phyloP scores from a whole-genome alignment of 306 rosid species.

The Chamaecrista fasciculata region DNA sequence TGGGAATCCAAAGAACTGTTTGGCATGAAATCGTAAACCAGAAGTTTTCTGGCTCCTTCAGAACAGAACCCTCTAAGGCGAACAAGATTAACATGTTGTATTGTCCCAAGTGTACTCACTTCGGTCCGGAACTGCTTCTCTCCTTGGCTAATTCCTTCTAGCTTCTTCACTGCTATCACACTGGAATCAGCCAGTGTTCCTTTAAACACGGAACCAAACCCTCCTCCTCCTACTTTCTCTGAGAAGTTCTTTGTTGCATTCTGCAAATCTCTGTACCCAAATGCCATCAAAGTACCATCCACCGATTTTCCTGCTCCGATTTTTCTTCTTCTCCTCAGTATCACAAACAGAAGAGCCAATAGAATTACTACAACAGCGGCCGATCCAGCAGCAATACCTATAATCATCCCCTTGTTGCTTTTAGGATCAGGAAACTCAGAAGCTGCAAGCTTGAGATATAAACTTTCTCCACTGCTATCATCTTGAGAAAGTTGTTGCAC shows the following conservation, averaged over 20 bases:
- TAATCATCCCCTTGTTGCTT: conserved; percentile 15
- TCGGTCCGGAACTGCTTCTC: conserved; percentile 87
- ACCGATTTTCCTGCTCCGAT: conserved; percentile 26
- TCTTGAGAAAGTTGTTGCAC: conserved; percentile 36
- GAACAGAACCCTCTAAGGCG: conserved; percentile 83
- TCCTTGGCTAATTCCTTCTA: conserved; percentile 72
- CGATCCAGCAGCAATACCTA: conserved; percentile 38
- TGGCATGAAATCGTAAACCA: conserved; percentile 84
- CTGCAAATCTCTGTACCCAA: conserved; percentile 49
- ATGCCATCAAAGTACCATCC: conserved; percentile 49
- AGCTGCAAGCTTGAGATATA: conserved; percentile 54
- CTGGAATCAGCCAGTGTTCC: conserved; percentile 64
- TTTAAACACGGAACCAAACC: conserved; percentile 83
- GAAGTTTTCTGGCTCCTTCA: conserved; percentile 51
- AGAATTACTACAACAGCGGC: conserved; percentile 29
- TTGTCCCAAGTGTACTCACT: conserved; percentile 72
- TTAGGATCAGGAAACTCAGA: conserved; percentile 39
- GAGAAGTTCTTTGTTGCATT: conserved; percentile 63
- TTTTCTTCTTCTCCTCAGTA: conserved; percentile 33
- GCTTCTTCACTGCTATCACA: conserved; percentile 75
- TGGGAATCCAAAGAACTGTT: conserved; percentile 68
- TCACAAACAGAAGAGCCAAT: conserved; percentile 30
- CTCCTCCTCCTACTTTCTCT: conserved; percentile 85
- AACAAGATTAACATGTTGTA: conserved; percentile 87
- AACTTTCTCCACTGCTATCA: conserved; percentile 38